Conservation (phyloP, 352 stramenopile genomes). For the Aphanomyces astaci region DNA sequence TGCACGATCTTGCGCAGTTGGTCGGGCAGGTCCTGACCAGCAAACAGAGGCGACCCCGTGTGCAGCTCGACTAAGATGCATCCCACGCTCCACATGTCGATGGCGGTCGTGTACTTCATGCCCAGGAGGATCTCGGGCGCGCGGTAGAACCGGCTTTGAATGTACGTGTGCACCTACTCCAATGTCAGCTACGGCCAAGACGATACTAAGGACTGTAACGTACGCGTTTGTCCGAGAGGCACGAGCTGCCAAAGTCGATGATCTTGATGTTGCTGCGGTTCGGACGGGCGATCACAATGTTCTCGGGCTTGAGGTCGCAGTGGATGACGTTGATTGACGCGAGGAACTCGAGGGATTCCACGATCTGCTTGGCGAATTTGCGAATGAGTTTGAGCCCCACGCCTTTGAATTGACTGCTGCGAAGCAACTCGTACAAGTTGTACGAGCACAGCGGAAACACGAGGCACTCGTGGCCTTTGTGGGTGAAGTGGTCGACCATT, state of each 20-base stretch:
- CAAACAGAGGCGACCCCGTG: conserved; percentile 97
- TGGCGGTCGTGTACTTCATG: conserved; percentile 69
- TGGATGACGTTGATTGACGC: conserved; percentile 93
- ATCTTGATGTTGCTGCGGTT: conserved; percentile 96
- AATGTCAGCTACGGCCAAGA: too few relatives aligned
- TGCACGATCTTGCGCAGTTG: conserved; percentile 96
- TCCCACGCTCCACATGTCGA: conserved; percentile 87
- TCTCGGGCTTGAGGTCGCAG: conserved; percentile 99
- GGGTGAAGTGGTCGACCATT: conserved; percentile 92
- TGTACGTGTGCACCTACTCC: conserved; percentile 97
- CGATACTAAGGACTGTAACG: too few relatives aligned
- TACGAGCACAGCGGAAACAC: conserved; percentile 95
- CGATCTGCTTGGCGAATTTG: conserved; percentile 95
- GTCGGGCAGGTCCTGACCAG: conserved; percentile 92
- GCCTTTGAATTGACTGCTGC: conserved; percentile 88
- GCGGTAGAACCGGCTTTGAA: conserved; percentile 97
- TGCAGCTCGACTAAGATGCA: conserved; percentile 96
- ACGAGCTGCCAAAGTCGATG: conserved; percentile 99
- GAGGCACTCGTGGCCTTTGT: conserved; percentile 96
- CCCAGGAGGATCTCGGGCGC: conserved; percentile 83
- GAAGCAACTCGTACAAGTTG: conserved; percentile 96
- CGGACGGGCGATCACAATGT: conserved; percentile 93
- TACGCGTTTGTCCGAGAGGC: conserved; percentile 86
- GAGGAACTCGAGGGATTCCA: conserved; percentile 86
- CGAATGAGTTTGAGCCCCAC: conserved; percentile 91